A percentile compares a stretch with the other conserved stretches of the same genome.
These are phyloP conservation scores for Osmanthus fragrans DNA, from an alignment of 257 asterid genomes.

Conservation along the genomic window DNA sequence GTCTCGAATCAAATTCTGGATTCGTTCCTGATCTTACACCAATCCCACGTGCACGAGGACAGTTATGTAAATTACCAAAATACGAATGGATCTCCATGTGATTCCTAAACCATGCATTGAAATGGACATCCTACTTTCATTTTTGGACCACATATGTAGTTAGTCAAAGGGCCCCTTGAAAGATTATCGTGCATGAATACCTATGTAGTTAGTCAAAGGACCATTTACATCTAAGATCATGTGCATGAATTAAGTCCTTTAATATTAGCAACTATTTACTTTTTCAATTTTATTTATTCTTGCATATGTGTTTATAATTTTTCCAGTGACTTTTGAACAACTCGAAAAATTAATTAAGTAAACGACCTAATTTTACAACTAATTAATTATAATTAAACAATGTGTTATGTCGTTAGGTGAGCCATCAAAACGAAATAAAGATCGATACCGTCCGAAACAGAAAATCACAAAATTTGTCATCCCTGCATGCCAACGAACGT, in stretches of 20 bases:
- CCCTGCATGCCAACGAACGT: constrained; percentile 10
- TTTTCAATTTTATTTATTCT: neutral
- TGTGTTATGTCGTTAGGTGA: constrained; percentile 48
- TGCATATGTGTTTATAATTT: neutral
- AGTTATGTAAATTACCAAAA: neutral
- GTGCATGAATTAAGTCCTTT: too few species aligned
- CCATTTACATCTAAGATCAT: too few species aligned
- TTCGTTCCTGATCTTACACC: too few species aligned
- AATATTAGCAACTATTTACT: too few species aligned
- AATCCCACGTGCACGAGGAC: neutral
- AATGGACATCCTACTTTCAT: too few species aligned
- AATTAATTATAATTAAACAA: constrained; percentile 15
- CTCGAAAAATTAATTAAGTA: neutral
- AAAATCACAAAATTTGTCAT: constrained; percentile 4
- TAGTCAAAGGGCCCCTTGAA: too few species aligned
- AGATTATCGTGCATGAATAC: too few species aligned
- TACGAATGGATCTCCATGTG: neutral
- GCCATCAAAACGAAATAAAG: constrained; percentile 25
- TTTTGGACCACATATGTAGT: too few species aligned
- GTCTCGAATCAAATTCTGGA: too few species aligned
- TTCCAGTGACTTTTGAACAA: neutral
- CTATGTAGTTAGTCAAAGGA: too few species aligned
- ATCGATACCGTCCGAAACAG: constrained; percentile 16
- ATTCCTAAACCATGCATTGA: too few species aligned
- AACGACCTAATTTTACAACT: too few species aligned